Conservation (phyloP, 1,139 yeast species). For the Magnusiomyces sp. region DNA sequence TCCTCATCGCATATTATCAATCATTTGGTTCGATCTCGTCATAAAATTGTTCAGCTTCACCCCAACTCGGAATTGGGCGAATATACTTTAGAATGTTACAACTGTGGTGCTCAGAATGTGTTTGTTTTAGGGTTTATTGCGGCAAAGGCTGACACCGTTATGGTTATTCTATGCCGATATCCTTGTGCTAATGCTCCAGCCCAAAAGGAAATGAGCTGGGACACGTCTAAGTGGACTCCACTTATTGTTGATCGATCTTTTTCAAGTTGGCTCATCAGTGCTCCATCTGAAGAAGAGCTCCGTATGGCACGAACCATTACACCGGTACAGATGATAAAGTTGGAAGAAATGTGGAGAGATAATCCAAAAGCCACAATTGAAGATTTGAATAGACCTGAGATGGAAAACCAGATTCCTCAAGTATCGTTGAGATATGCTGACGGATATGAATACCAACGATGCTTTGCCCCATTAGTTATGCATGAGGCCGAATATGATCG, state of each 20-base stretch:
- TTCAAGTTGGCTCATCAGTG: constrained; percentile 71
- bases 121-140: constrained; percentile 81
- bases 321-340: constrained; percentile 56
- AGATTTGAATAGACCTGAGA: constrained; percentile 41
- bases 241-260: constrained; percentile 73
- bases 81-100: constrained; percentile 78
- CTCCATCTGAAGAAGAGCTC: constrained; percentile 58
- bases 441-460: constrained; percentile 77
- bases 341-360: constrained; percentile 78
- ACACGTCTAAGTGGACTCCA: constrained; percentile 81
- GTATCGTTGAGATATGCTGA: constrained; percentile 70
- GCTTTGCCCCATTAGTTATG: constrained; percentile 77
- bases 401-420: constrained; percentile 57
- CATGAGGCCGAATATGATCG: constrained; percentile 76
- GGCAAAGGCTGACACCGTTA: constrained; percentile 80
- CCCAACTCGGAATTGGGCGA: constrained; percentile 80
- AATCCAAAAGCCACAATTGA: constrained; percentile 60
- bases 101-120: constrained; percentile 76
- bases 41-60: constrained; percentile 64
- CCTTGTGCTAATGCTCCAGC: constrained; percentile 69
- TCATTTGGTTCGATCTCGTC: constrained; percentile 76
- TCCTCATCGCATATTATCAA: constrained; percentile 78
- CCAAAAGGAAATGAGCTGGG: constrained; percentile 54
- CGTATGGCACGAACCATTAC: constrained; percentile 47
- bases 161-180: constrained; percentile 76